phyloP scores from a whole-genome alignment of 805 yeast species.

The Huiozyma naganishii region DNA sequence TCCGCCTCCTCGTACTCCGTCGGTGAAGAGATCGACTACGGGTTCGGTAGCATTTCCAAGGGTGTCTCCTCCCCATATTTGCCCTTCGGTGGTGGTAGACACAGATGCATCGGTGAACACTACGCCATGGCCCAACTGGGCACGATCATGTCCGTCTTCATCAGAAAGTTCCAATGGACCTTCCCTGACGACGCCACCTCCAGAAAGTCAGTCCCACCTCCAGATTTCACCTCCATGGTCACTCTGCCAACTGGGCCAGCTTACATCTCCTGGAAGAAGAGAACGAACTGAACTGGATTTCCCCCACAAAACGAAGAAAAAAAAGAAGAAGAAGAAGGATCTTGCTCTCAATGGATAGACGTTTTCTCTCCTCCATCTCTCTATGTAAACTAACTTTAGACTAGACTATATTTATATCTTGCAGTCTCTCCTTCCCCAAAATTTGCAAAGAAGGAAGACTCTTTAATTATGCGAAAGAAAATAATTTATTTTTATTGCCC shows the following conservation, averaged over 20 bases:
- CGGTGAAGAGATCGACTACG: constrained; percentile 61
- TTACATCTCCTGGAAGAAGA: constrained; percentile 57
- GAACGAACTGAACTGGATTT: constrained; percentile 23
- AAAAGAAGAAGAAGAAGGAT: too few relatives aligned
- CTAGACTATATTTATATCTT: too few relatives aligned
- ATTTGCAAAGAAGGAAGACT: too few relatives aligned
- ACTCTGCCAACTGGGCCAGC: constrained; percentile 80
- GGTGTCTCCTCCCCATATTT: constrained; percentile 93
- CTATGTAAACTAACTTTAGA: neutral
- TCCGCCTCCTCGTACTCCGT: constrained; percentile 26
- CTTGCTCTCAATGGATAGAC: too few relatives aligned
- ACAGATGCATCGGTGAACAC: constrained; percentile 98
- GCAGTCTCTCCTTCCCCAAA: too few relatives aligned
- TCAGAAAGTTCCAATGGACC: constrained; percentile 71
- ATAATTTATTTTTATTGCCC: too few relatives aligned
- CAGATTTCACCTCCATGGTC: constrained; percentile 86
- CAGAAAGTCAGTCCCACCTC: constrained; percentile 47
- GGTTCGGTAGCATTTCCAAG: constrained; percentile 92
- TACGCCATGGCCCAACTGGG: constrained; percentile 93
- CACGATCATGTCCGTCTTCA: constrained; percentile 61
- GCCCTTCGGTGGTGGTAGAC: constrained; percentile 99
- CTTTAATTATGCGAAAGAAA: too few relatives aligned
- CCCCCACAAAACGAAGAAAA: too few relatives aligned
- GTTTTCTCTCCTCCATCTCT: neutral
- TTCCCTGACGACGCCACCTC: constrained; percentile 31